These are phyloP conservation scores for Phyllosticta paracitricarpa DNA, from an alignment of 2,329 filamentous ascomycete species.

Conservation along the genomic window DNA sequence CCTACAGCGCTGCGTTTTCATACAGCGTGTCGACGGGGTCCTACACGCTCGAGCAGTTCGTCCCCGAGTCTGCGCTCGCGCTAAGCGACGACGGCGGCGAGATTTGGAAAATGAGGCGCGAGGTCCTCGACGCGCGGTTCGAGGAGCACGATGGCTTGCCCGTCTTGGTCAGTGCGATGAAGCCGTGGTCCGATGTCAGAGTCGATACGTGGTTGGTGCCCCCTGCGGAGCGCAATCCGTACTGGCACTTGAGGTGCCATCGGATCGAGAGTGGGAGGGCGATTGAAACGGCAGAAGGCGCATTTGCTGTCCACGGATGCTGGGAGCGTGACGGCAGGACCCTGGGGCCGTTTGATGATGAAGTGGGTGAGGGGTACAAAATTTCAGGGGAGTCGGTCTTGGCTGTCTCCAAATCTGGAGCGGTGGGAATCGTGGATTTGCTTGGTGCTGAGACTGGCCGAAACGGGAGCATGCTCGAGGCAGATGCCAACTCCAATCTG, in stretches of 20 bases:
- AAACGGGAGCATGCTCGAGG: slow-evolving; percentile 47
- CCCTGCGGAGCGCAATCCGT: slow-evolving; percentile 49
- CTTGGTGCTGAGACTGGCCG: slow-evolving; percentile 40
- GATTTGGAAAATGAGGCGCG: slow-evolving; percentile 65
- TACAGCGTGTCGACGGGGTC: slow-evolving; percentile 69
- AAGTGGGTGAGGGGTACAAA: slow-evolving; percentile 31
- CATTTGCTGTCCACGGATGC: slow-evolving; percentile 59
- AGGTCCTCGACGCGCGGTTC: slow-evolving; percentile 55
- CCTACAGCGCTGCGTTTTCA: slow-evolving; percentile 65
- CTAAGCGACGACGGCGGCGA: slow-evolving; percentile 69
- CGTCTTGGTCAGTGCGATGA: slow-evolving; percentile 60
- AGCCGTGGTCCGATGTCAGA: slow-evolving; percentile 58
- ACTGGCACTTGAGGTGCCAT: slow-evolving; percentile 61
- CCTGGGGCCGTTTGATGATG: slow-evolving; percentile 34
- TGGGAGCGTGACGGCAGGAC: slow-evolving; percentile 47
- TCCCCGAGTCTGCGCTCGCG: slow-evolving; percentile 64
- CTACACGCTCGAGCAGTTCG: slow-evolving; percentile 67
- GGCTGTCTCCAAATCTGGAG: slow-evolving; percentile 39
- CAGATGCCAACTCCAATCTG: slow-evolving; percentile 71
- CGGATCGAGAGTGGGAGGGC: slow-evolving; percentile 49
- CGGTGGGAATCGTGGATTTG: slow-evolving; percentile 42
- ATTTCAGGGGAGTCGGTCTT: slow-evolving; percentile 16
- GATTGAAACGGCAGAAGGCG: slow-evolving; percentile 63
- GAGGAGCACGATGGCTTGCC: slow-evolving; percentile 45
- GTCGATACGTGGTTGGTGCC: slow-evolving; percentile 58